Base-by-base conservation (phyloP, 371 early-diverging fungal genomes). In the Mucor saturninus region DNA sequence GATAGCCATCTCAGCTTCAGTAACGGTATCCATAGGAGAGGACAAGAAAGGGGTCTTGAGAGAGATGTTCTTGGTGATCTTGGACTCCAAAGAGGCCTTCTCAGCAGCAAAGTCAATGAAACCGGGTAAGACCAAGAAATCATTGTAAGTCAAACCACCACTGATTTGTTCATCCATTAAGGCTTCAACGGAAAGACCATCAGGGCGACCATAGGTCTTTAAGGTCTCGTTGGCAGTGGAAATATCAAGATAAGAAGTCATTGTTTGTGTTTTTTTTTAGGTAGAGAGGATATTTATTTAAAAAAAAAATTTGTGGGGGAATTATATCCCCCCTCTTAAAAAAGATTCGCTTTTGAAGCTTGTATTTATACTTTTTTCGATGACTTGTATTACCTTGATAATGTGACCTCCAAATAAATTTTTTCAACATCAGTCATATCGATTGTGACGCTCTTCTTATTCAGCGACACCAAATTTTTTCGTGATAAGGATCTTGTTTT, bases 11-110 rank as follows among this genome's bases (percentile, higher is more conserved):
- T 93, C 90, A 35, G 94, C 80, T 83, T 98, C 98, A 39, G 98
- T 97, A 39, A 98, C 98, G 50, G 98, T 98, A 80, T 98, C 98
- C 98, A 98, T 98, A 65, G 98, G 97, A 64, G 91, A 89, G 29
- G 94, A 94, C 75, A 96, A 73, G 77, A 98, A 92, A 9, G 98
- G 98, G 28, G 93, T 91, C 82, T 92, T 93, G 77, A 97, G 82
- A 53, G 86, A 80, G 68, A 93, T 92, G 63, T 93, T 71, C 81
- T 86, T 92, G 31, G 97, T 95, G 66, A 98, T 87, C 77, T 86
- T 88, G 70, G 90, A 84, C 45, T 92, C 93, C 56, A 94, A 84
- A 61, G 81, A 77, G 38, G 93, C 92, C 15, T 76, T 75, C 68
- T 87, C 83, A 30, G 97, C 96, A 57, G 91, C 84, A 75, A 98